Base-by-base conservation (phyloP, 2,329 filamentous ascomycete genomes). In the Xylaria sp. region DNA sequence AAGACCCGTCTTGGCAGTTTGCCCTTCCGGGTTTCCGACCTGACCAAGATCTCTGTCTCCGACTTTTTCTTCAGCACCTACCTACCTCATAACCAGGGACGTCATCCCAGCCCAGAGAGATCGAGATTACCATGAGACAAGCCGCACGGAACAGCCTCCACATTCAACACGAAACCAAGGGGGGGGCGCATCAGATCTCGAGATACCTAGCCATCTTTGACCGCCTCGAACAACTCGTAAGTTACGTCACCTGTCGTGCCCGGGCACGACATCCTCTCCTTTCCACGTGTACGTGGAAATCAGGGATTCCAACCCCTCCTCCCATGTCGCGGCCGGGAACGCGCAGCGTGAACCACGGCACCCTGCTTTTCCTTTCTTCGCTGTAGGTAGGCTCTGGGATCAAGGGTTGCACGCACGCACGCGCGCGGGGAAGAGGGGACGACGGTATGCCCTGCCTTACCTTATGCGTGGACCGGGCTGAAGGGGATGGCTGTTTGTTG, bases 1-100 rank as follows among this genome's bases (percentile, higher is more conserved):
- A 52, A 55, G 37, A 23, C 37, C 52, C 52, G 57, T 60, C 56
- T 63, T 65, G 52, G 60, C 63, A 5, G 42, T 46, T 46, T 46
- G 42, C 42, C 42, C 9, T 46, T 54, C 50, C 52, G 19, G 46
- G 39, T 44, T 55, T 59, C 51, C 52, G 46, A 58, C 46, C 8
- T 50, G 18, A 30, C 5, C 23, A 30, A 30, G 23, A 30, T 30
- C 23, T 30, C 16, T 30, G 23, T 30, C 23, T 30, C 23, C 16
- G 16, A 16, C 16, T 9, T 8, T 19, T 9, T 23, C 16, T n/a
- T 7, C n/a, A 16, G 44, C 34, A 50, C 51, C 52, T 53, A 51
- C 49, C 2, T 19, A 5, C 11, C 46, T 6, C 35, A 16, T 16
- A 16, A 16, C 16, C 16, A 30, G 23, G 23, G 23, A 30, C 23